Conservation (phyloP, 331 rosid species). For the Malus hybrid region DNA sequence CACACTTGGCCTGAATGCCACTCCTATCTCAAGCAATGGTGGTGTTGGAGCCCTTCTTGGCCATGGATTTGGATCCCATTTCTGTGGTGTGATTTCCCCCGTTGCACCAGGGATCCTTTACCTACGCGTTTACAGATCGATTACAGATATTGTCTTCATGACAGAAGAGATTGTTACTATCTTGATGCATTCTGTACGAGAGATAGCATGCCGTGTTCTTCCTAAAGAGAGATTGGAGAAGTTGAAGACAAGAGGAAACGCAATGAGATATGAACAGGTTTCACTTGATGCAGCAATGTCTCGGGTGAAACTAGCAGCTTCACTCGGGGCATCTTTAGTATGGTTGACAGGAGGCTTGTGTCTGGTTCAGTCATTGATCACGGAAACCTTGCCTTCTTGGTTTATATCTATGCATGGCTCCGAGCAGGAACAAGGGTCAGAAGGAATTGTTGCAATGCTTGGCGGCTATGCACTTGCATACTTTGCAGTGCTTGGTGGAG, state of each 20-base stretch:
- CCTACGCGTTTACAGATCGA: constrained; percentile 42
- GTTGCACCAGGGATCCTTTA: constrained; percentile 57
- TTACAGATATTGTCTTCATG: constrained; percentile 38
- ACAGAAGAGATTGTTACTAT: constrained; percentile 38
- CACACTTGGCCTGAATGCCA: constrained; percentile 39
- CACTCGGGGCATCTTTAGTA: constrained; percentile 49
- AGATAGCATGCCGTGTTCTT: constrained; percentile 23
- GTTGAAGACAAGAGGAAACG: constrained; percentile 13
- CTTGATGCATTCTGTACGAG: constrained; percentile 41
- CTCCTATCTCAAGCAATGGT: constrained; percentile 38
- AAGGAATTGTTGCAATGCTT: constrained; percentile 47
- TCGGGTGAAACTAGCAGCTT: constrained; percentile 45
- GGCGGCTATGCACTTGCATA: constrained; percentile 53
- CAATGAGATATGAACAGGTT: constrained; percentile 31
- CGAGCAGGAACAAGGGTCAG: constrained; percentile 31
- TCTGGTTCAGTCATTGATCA: constrained; percentile 43
- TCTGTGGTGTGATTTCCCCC: constrained; percentile 48
- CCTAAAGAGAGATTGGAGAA: constrained; percentile 22
- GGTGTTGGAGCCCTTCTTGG: constrained; percentile 55
- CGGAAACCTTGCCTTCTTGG: constrained; percentile 60
- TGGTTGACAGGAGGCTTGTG: constrained; percentile 45
- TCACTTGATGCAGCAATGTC: constrained; percentile 43
- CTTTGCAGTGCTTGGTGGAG: constrained; percentile 42
- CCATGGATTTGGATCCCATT: constrained; percentile 56
- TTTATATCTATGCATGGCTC: constrained; percentile 44